Evolutionary conservation across 2,329 filamentous ascomycete species (phyloP), one percentile per base, ranked within the genome.

Genomic region (Penicillium griseofulvum): DNA sequence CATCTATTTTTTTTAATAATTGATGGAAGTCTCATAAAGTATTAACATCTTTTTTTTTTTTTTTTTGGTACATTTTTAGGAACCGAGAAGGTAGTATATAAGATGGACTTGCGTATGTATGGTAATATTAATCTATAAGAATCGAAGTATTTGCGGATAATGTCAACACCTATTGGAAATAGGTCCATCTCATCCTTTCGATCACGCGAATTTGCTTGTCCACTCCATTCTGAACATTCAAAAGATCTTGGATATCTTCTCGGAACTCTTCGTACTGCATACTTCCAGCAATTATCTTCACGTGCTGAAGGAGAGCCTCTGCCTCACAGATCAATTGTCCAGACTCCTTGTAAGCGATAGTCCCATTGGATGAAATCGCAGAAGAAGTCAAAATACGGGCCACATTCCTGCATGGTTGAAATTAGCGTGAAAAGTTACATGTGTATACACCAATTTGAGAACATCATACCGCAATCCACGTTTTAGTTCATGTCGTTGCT

Each of bases 291-390:
- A 91, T 75, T 22, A 77, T 80, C 49, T 79, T 79, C 2, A 88
- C 87, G 42, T 88, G 81, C 64, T 84, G 84, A 43, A 91, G 84
- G 49, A 99, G 78, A 29, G 91, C 82, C 65, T 97, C 91, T 4
- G 93, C 87, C 71, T 99, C 93, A 71, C 91, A 96, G 5, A 99
- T 80, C 39, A 99, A 77, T 56, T 97, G 78, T 1, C 94, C 94
- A 65, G 96, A 91, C 65, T 97, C 91, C 73, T 93, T 95, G 78
- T 96, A 97, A 1, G 88, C 87, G 46, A 97, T 80, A 58, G 93
- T 83, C 9, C 83, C 90, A 67, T 87, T 88, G 56, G 89, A 81
- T 7, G 36, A 45, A 10, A 85, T 87, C 0, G 87, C 84, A n/a
- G 81, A 81, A 4, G 87, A 82, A 11, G 84, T 85, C 45, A 92